Evolutionary conservation across 148 eudicot genomes (phyloP).

Genomic region (Silene latifolia): DNA sequence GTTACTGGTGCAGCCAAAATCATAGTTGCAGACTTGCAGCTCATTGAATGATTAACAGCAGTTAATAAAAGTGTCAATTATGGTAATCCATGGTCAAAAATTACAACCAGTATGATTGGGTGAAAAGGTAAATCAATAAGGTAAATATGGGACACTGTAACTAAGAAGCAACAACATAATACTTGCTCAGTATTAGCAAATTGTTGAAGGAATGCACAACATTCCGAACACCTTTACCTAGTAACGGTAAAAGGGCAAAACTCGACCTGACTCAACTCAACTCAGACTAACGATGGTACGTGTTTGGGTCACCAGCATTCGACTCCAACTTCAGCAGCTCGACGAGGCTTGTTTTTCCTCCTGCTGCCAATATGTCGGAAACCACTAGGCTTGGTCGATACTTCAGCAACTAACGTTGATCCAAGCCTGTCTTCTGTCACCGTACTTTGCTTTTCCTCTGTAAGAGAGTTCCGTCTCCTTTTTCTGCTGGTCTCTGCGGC

Average conservation of each 20-base stretch:
- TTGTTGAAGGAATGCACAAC: no score
- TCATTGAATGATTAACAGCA: neutral
- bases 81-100: neutral
- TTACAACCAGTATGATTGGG: neutral
- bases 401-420: neutral
- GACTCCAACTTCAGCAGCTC: neutral
- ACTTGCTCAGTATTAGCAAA: no score
- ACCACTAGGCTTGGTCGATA: neutral
- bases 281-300: constrained; percentile 13
- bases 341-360: neutral
- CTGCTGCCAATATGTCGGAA: neutral
- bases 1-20: neutral
- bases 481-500: neutral
- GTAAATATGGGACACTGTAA: neutral
- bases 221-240: neutral
- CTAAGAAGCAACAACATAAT: neutral
- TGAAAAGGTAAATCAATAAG: neutral
- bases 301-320: neutral
- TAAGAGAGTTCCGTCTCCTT: neutral
- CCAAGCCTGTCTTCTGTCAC: neutral
- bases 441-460: neutral
- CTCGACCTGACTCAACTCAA: neutral
- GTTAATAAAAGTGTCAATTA: neutral
- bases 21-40: neutral
- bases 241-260: neutral